These are phyloP conservation scores for Cochlearia excelsa DNA, from an alignment of 345 rosid genomes.

Conservation along the genomic window DNA sequence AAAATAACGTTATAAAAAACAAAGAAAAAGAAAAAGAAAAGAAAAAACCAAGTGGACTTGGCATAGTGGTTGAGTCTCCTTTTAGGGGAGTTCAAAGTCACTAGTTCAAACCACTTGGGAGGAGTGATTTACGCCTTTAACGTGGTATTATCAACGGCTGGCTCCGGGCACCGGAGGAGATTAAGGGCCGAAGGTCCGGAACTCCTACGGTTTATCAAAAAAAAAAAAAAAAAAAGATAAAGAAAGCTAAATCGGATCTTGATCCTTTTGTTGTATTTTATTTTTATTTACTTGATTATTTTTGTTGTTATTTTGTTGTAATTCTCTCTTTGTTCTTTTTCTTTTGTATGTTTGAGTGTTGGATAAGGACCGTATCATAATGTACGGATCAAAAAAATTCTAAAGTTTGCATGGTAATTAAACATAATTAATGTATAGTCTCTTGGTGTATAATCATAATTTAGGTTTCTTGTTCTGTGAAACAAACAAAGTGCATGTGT, in stretches of 20 bases:
- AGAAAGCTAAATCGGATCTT: slow-evolving; percentile 26
- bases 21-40: neutral
- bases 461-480: slow-evolving; percentile 27
- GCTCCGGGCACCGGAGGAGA: too few relatives aligned
- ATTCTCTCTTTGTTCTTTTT: slow-evolving; percentile 34
- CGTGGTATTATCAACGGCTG: too few relatives aligned
- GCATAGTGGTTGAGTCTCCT: too few relatives aligned
- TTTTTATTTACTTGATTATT: neutral
- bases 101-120: too few relatives aligned
- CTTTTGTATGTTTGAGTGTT: slow-evolving; percentile 23
- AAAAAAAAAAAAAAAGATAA: neutral
- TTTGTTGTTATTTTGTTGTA: slow-evolving; percentile 19
- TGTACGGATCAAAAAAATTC: neutral
- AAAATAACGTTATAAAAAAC: too few relatives aligned
- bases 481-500: slow-evolving; percentile 36
- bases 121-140: too few relatives aligned
- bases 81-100: too few relatives aligned
- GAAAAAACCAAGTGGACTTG: too few relatives aligned
- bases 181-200: too few relatives aligned
- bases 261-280: slow-evolving; percentile 27
- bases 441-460: slow-evolving; percentile 15
- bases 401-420: neutral
- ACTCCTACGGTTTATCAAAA: too few relatives aligned
- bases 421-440: neutral
- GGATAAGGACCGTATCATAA: slow-evolving; percentile 32